These are phyloP conservation scores for Tardiomyces blankii DNA, from an alignment of 1,139 yeast species.

Conservation along the genomic window DNA sequence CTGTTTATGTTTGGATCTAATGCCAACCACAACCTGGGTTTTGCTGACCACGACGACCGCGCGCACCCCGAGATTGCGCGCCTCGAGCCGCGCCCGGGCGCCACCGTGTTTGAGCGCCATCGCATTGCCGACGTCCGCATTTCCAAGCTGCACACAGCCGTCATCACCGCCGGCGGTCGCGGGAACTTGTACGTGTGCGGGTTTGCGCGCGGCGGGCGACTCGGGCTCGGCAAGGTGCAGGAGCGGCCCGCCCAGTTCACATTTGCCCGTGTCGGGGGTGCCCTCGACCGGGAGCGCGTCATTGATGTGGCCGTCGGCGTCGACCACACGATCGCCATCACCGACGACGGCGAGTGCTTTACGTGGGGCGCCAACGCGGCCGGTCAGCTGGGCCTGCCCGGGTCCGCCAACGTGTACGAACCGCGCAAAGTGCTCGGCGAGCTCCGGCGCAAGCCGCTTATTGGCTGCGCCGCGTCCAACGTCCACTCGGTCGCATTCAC, in stretches of 20 bases:
- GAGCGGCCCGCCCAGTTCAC: conserved; percentile 16
- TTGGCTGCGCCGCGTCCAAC: conserved; percentile 57
- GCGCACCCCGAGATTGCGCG: conserved; percentile 25
- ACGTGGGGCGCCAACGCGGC: conserved; percentile 71
- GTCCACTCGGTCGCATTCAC: conserved; percentile 62
- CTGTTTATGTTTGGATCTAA: conserved; percentile 57
- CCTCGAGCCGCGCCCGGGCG: conserved; percentile 15
- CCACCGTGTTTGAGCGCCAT: conserved; percentile 3
- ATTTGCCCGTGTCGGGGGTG: conserved; percentile 30
- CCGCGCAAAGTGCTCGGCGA: conserved; percentile 43
- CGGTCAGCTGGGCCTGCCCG: conserved; percentile 55
- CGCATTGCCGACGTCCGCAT: conserved; percentile 37
- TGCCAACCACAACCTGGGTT: conserved; percentile 52
- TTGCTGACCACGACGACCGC: conserved; percentile 57
- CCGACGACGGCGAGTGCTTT: conserved; percentile 41
- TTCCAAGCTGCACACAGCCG: conserved; percentile 57
- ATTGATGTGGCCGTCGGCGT: conserved; percentile 42
- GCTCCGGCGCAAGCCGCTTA: conserved; percentile 32
- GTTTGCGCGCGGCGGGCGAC: conserved; percentile 56
- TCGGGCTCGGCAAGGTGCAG: conserved; percentile 38
- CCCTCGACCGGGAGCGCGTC: conserved; percentile 28
- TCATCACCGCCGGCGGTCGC: conserved; percentile 38
- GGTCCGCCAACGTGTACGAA: conserved; percentile 16
- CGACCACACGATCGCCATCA: conserved; percentile 54
- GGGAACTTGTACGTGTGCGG: conserved; percentile 54